These are phyloP conservation scores for Ascochyta koolunga DNA, from an alignment of 2,329 filamentous ascomycete genomes.

Conservation along the genomic window DNA sequence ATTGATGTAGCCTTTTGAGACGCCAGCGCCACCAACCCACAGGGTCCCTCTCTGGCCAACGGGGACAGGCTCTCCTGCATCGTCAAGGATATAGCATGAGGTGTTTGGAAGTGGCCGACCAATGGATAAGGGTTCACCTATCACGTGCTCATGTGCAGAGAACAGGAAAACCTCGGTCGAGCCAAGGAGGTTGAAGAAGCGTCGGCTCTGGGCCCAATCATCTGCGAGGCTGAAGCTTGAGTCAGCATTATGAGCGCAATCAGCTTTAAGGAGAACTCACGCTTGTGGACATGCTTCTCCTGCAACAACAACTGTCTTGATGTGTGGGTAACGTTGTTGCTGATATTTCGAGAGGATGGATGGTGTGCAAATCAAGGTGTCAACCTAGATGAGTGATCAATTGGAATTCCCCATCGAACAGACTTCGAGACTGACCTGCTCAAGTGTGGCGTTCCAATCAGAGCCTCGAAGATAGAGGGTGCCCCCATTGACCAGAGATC, in stretches of 20 bases:
- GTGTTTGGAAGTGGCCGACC: slow-evolving; percentile 64
- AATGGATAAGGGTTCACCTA: slow-evolving; percentile 58
- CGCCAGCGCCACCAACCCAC: slow-evolving; percentile 63
- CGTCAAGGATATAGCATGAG: slow-evolving; percentile 61
- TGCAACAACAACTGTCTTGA: slow-evolving; percentile 60
- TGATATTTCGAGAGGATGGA: slow-evolving; percentile 61
- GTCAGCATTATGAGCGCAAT: neutral
- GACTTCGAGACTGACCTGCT: slow-evolving; percentile 46
- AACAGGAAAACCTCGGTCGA: slow-evolving; percentile 67
- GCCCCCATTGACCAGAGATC: slow-evolving; percentile 62
- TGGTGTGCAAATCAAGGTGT: slow-evolving; percentile 63
- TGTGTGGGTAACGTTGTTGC: slow-evolving; percentile 56
- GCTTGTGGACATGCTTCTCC: slow-evolving; percentile 59
- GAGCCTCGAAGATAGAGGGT: slow-evolving; percentile 61
- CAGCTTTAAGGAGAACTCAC: slow-evolving; percentile 36
- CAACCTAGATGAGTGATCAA: slow-evolving; percentile 45
- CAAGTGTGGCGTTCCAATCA: slow-evolving; percentile 56
- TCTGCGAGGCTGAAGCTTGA: slow-evolving; percentile 54
- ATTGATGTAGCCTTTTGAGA: slow-evolving; percentile 63
- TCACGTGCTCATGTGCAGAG: slow-evolving; percentile 59
- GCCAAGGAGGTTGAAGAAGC: slow-evolving; percentile 61
- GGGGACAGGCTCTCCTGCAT: slow-evolving; percentile 52
- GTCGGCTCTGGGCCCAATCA: slow-evolving; percentile 57
- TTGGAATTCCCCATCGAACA: neutral
- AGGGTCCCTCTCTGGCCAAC: slow-evolving; percentile 59